These are phyloP conservation scores for Kwoniella shivajii DNA, from an alignment of 1,284 basidiomycete genomes.

Conservation along the genomic window DNA sequence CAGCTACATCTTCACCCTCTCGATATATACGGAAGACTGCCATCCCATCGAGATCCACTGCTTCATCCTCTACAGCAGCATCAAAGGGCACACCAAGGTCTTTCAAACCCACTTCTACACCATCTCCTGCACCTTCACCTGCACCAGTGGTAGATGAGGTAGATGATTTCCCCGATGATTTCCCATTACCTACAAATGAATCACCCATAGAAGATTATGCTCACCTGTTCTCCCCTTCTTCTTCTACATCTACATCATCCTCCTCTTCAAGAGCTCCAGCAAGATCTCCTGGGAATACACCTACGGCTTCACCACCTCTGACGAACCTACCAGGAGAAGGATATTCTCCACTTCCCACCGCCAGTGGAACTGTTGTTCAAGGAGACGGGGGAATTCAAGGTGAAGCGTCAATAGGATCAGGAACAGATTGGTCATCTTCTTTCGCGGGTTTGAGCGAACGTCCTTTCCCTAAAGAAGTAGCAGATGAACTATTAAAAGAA, in stretches of 20 bases:
- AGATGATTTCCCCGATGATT: slow-evolving; percentile 13
- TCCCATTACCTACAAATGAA: slow-evolving; percentile 23
- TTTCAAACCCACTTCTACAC: slow-evolving; percentile 7
- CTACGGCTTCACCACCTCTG: slow-evolving; percentile 8
- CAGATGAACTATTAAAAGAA: slow-evolving; percentile 73
- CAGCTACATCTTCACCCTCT: neutral
- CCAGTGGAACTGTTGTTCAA: neutral
- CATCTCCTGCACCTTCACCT: slow-evolving; percentile 10
- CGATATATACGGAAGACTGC: slow-evolving; percentile 6
- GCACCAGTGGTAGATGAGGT: neutral
- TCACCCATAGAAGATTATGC: slow-evolving; percentile 24
- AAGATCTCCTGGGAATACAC: too few relatives aligned
- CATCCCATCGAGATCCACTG: neutral
- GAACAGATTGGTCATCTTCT: slow-evolving; percentile 79
- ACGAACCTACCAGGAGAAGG: slow-evolving; percentile 7
- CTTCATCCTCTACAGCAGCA: neutral
- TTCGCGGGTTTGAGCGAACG: slow-evolving; percentile 78
- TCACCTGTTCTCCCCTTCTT: slow-evolving; percentile 15
- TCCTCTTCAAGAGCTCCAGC: neutral
- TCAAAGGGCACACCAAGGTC: neutral
- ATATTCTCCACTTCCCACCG: slow-evolving; percentile 5
- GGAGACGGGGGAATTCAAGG: slow-evolving; percentile 13
- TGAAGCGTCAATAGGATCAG: slow-evolving; percentile 2
- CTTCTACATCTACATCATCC: neutral
- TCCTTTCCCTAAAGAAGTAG: slow-evolving; percentile 76